Percentiles rank a stretch among this genome's conserved stretches.
Evolutionary conservation across 139 green algal genomes (phyloP).

Genomic region (Chlamydomonas urium): DNA sequence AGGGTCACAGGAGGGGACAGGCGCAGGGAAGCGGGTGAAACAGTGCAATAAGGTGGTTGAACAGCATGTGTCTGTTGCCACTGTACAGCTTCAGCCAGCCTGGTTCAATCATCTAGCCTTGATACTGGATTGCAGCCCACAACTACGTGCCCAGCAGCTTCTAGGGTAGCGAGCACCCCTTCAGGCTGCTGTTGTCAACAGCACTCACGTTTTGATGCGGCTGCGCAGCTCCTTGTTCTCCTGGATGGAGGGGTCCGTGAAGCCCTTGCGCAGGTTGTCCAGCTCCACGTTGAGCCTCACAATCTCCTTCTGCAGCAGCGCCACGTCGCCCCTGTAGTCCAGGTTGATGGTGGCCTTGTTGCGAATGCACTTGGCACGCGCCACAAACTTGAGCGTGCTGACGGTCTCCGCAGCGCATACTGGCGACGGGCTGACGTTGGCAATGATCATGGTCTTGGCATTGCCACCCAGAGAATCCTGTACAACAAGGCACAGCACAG

Average conservation of each 20-base stretch:
- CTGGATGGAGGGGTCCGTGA: conserved; percentile 42
- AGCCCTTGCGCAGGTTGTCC: conserved; percentile 37
- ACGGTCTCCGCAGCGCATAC: conserved; percentile 73
- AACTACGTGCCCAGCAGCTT: background rate
- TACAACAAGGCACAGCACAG: background rate
- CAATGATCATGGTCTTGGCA: conserved; percentile 91
- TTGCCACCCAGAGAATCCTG: conserved; percentile 93
- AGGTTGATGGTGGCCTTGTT: conserved; percentile 77
- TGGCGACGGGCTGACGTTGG: conserved; percentile 73
- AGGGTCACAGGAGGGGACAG: background rate
- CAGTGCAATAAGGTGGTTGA: background rate
- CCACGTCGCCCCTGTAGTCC: conserved; percentile 18
- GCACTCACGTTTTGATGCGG: background rate
- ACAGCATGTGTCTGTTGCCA: background rate
- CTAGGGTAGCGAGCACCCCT: background rate
- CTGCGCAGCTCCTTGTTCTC: conserved; percentile 27
- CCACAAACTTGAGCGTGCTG: conserved; percentile 86
- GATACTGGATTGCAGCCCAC: background rate
- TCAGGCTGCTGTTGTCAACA: background rate
- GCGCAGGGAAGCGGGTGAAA: background rate
- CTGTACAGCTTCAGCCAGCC: background rate
- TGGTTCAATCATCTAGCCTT: background rate
- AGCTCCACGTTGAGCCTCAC: conserved; percentile 41
- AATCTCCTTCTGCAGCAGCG: conserved; percentile 20
- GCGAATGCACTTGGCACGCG: conserved; percentile 83